Percentiles rank a stretch among this genome's conserved stretches.
Evolutionary conservation across 2,329 filamentous ascomycete genomes (phyloP).

Genomic region (Akanthomyces lecanii): DNA sequence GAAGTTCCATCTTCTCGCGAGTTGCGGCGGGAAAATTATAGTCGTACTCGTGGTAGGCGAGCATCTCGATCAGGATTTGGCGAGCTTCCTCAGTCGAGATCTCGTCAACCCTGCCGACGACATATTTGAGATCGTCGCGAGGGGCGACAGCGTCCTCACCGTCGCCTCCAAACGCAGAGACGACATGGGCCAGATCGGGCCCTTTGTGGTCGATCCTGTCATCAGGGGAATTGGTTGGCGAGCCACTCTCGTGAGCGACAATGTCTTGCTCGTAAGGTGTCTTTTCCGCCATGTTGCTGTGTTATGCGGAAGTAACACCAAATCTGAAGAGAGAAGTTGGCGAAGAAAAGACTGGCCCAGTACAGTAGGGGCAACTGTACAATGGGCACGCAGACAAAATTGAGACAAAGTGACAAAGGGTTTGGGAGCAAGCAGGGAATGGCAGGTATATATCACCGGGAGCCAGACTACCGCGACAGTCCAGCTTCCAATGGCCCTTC

Average conservation of each 20-base stretch:
- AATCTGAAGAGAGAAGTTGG: neutral
- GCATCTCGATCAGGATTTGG: slow-evolving; percentile 20
- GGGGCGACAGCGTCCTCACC: slow-evolving; percentile 21
- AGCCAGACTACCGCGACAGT: neutral
- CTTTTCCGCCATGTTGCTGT: slow-evolving; percentile 1
- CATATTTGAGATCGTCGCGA: slow-evolving; percentile 22
- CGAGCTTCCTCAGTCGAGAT: slow-evolving; percentile 22
- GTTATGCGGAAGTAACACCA: neutral
- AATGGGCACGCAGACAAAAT: neutral
- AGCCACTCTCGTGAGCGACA: neutral
- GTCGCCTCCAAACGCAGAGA: slow-evolving; percentile 13
- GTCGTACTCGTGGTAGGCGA: slow-evolving; percentile 24
- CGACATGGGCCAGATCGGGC: slow-evolving; percentile 1
- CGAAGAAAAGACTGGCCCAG: neutral
- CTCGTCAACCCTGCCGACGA: slow-evolving; percentile 22
- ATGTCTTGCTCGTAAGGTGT: neutral
- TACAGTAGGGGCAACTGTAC: neutral
- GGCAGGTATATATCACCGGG: neutral
- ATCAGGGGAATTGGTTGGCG: neutral
- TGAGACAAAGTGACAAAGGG: neutral
- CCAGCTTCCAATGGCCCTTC: neutral
- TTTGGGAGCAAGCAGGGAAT: neutral
- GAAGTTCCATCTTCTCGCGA: slow-evolving; percentile 20
- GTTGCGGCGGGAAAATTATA: slow-evolving; percentile 24
- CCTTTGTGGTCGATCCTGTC: neutral